A percentile compares a stretch with the other conserved stretches of the same genome.
Conservation (phyloP, 2,329 filamentous ascomycete genomes). For the Penicillium sp. region DNA sequence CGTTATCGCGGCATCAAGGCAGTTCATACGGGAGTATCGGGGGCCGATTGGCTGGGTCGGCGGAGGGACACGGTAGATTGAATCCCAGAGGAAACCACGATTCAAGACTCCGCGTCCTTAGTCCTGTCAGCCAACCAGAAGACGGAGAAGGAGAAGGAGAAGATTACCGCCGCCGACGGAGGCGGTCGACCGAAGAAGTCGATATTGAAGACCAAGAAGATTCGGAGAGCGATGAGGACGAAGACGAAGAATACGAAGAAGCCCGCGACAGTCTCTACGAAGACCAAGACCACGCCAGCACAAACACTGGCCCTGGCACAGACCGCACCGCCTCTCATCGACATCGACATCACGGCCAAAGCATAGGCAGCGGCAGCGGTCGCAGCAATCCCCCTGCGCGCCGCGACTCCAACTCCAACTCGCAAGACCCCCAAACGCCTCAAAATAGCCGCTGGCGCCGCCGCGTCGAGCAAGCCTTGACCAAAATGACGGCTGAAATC, state of each 20-base stretch:
- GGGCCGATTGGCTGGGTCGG: conserved; percentile 35
- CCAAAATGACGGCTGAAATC: conserved; percentile 87
- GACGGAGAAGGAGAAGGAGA: conserved; percentile 50
- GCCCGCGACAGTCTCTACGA: conserved; percentile 36
- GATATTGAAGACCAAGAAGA: conserved; percentile 28
- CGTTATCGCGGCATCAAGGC: conserved; percentile 32
- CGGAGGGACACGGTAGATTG: conserved; percentile 34
- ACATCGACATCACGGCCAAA: conserved; percentile 11
- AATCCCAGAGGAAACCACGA: conserved; percentile 32
- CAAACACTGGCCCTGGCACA: conserved; percentile 23
- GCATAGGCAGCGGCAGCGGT: conserved; percentile 12
- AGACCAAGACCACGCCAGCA: conserved; percentile 45
- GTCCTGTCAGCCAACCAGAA: conserved; percentile 81
- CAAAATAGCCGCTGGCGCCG: conserved; percentile 71
- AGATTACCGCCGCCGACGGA: conserved; percentile 38
- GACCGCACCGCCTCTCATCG: conserved; percentile 18
- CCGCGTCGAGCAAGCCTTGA: conserved; percentile 78
- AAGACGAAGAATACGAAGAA: conserved; percentile 37
- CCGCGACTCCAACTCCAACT: conserved; percentile 67
- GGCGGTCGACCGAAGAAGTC: conserved; percentile 38
- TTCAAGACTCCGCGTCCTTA: conserved; percentile 67
- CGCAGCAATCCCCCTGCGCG: too few species aligned
- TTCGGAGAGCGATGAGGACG: conserved; percentile 40
- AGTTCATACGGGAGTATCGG: conserved; percentile 37
- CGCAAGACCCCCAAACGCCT: conserved; percentile 80